A percentile compares a stretch with the other conserved stretches of the same genome.
These are phyloP conservation scores for Pistacia atlantica DNA, from an alignment of 345 rosid genomes.

Conservation along the genomic window DNA sequence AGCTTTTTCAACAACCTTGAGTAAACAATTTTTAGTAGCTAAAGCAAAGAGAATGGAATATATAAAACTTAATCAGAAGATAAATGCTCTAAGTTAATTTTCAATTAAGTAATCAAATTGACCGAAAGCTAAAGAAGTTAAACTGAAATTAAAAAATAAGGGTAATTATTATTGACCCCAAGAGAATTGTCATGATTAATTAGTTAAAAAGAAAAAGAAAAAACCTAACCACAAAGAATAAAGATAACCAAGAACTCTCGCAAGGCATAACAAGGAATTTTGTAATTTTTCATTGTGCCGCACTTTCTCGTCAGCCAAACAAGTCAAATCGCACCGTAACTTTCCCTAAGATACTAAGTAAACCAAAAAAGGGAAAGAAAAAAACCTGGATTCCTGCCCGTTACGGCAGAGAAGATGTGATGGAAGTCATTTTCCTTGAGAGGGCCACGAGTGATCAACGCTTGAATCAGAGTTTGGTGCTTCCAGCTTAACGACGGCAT, in stretches of 20 bases:
- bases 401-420: constrained; percentile 60
- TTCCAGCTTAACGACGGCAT: constrained; percentile 66
- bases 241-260: not conserved
- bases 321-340: not conserved
- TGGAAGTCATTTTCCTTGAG: constrained; percentile 68
- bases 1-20: too few relatives aligned
- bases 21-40: too few relatives aligned
- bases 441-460: constrained; percentile 84
- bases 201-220: not conserved
- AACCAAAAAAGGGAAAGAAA: not conserved
- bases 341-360: not conserved
- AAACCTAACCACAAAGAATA: not conserved
- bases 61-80: too few relatives aligned
- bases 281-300: not conserved
- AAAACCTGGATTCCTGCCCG: constrained; percentile 61
- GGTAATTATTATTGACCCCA: not conserved
- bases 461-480: constrained; percentile 86
- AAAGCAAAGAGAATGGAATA: too few relatives aligned
- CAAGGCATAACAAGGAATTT: not conserved
- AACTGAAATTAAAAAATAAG: too few relatives aligned
- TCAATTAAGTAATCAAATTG: too few relatives aligned
- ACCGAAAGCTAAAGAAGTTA: too few relatives aligned
- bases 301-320: not conserved
- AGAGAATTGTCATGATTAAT: not conserved
- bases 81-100: too few relatives aligned